Conservation (phyloP, 1,284 basidiomycete genomes). For the Rhodofomes roseus region DNA sequence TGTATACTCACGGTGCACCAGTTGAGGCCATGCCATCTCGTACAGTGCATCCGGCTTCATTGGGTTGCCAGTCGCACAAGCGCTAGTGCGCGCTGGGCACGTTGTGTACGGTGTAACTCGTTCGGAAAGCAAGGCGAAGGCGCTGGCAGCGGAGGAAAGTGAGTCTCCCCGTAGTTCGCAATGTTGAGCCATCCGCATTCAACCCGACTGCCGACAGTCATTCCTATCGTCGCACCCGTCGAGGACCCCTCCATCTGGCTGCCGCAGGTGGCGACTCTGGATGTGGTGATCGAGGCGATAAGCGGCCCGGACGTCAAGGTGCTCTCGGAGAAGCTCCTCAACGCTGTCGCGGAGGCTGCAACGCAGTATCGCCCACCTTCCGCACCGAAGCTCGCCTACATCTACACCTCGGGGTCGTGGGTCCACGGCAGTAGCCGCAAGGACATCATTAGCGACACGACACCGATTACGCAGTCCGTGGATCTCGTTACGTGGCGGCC, state of each 20-base stretch:
- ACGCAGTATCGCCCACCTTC: slow-evolving; percentile 26
- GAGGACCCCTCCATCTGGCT: slow-evolving; percentile 35
- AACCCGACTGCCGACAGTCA: slow-evolving; percentile 29
- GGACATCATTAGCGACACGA: slow-evolving; percentile 33
- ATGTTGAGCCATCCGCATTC: not conserved
- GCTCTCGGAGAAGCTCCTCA: slow-evolving; percentile 28
- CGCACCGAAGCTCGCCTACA: slow-evolving; percentile 43
- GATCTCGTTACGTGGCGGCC: slow-evolving; percentile 35
- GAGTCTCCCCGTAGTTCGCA: slow-evolving; percentile 9
- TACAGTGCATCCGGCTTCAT: slow-evolving; percentile 42
- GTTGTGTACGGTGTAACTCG: slow-evolving; percentile 49
- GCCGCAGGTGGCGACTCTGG: slow-evolving; percentile 35
- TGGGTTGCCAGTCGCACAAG: slow-evolving; percentile 43
- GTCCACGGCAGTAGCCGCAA: slow-evolving; percentile 39
- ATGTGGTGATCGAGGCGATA: slow-evolving; percentile 42
- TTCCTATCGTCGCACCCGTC: slow-evolving; percentile 42
- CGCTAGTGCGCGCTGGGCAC: slow-evolving; percentile 48
- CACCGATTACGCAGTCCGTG: slow-evolving; percentile 27
- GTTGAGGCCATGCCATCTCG: no score
- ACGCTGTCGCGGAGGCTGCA: slow-evolving; percentile 29
- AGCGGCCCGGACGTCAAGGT: slow-evolving; percentile 26
- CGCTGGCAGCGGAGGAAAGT: slow-evolving; percentile 45
- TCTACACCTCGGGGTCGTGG: slow-evolving; percentile 50
- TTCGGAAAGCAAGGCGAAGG: slow-evolving; percentile 34
- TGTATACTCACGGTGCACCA: not conserved